Conservation (phyloP, 805 yeast species). For the Cyberlindnera euphorbiae region DNA sequence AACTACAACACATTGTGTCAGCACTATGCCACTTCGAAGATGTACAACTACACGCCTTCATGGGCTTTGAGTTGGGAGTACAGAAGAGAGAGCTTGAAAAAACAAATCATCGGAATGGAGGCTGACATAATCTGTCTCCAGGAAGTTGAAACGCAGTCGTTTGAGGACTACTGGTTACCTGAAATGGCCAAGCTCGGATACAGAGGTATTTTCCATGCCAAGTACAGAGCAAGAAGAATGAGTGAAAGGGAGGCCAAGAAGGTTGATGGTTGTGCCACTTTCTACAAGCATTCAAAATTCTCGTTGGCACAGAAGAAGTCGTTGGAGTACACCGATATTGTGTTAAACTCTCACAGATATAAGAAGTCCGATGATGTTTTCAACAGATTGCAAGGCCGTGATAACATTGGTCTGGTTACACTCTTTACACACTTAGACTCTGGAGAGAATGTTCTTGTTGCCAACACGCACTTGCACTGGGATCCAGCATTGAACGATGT, state of each 20-base stretch:
- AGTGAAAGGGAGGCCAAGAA: slow-evolving; percentile 70
- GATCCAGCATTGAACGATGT: slow-evolving; percentile 96
- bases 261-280: slow-evolving; percentile 98
- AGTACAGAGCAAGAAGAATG: slow-evolving; percentile 92
- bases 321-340: slow-evolving; percentile 78
- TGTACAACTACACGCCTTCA: slow-evolving; percentile 92
- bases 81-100: slow-evolving; percentile 70
- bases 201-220: slow-evolving; percentile 75
- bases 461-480: slow-evolving; percentile 97
- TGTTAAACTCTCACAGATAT: slow-evolving; percentile 78
- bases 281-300: slow-evolving; percentile 68
- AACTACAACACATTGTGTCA: slow-evolving; percentile 93
- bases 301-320: slow-evolving; percentile 63
- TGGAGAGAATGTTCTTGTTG: slow-evolving; percentile 67
- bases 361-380: slow-evolving; percentile 92
- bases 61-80: slow-evolving; percentile 97
- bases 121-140: slow-evolving; percentile 88
- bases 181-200: slow-evolving; percentile 70
- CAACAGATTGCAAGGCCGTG: slow-evolving; percentile 94
- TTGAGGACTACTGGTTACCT: slow-evolving; percentile 83
- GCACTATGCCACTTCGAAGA: slow-evolving; percentile 85
- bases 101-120: slow-evolving; percentile 60
- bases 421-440: slow-evolving; percentile 69
- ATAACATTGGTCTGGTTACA: slow-evolving; percentile 79
- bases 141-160: slow-evolving; percentile 88